phyloP scores from a whole-genome alignment of 768 basidiomycete species.

The Roridomyces roridus region DNA sequence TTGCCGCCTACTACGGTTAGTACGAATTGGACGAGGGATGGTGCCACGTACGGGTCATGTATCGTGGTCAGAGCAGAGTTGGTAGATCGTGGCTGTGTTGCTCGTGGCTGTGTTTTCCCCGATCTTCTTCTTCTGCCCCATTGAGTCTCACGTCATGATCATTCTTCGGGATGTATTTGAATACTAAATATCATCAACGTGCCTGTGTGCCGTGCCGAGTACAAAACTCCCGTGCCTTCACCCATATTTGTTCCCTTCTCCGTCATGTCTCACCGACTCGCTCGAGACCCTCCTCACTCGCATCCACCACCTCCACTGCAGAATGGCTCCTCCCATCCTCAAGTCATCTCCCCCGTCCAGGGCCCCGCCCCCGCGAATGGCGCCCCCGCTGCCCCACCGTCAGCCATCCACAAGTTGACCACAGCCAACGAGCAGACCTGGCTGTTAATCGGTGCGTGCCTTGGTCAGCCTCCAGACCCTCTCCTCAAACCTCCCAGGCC shows the following conservation, averaged over 20 bases:
- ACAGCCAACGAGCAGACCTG: constrained; percentile 94
- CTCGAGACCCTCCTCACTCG: neutral
- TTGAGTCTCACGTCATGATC: too few relatives aligned
- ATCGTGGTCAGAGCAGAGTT: neutral
- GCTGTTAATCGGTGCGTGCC: constrained; percentile 82
- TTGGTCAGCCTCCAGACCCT: constrained; percentile 6
- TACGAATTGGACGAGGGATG: constrained; percentile 4
- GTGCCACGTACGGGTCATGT: constrained; percentile 61
- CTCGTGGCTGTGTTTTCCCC: too few relatives aligned
- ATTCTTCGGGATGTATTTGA: too few relatives aligned
- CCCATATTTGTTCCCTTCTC: constrained; percentile 1
- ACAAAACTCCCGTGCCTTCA: neutral
- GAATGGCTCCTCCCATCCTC: constrained; percentile 49
- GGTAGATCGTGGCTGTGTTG: too few relatives aligned
- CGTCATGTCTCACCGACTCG: constrained; percentile 12
- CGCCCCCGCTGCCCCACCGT: constrained; percentile 36
- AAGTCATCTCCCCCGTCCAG: constrained; percentile 53
- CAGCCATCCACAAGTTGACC: constrained; percentile 77
- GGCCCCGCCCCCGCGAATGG: constrained; percentile 35
- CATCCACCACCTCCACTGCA: constrained; percentile 30
- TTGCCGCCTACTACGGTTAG: constrained; percentile 70
- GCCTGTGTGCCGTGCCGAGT: too few relatives aligned
- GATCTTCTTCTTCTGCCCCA: too few relatives aligned
- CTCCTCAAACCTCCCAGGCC: constrained; percentile 65
- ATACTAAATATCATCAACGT: too few relatives aligned